Conservation (phyloP, 1,284 basidiomycete genomes). For the Cutaneotrichosporon mucoides region DNA sequence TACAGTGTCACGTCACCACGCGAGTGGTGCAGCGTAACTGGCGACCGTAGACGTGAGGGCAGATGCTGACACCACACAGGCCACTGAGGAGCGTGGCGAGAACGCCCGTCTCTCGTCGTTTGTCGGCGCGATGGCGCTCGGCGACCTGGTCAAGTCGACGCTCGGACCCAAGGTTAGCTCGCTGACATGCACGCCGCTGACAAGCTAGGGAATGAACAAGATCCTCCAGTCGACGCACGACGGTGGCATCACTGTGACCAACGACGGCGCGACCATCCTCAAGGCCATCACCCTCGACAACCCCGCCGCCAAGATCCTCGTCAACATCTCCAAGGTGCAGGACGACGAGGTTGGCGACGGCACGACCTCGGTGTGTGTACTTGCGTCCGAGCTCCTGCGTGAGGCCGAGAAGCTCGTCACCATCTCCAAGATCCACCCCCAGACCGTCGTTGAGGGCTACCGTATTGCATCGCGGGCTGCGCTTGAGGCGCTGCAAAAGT, state of each 20-base stretch:
- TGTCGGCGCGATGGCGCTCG: conserved; percentile 92
- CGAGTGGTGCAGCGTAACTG: not conserved
- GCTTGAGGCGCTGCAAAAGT: conserved; percentile 72
- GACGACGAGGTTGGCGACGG: conserved; percentile 99
- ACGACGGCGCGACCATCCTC: conserved; percentile 97
- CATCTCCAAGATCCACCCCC: conserved; percentile 84
- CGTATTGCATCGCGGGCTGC: conserved; percentile 86
- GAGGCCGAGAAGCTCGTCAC: conserved; percentile 95
- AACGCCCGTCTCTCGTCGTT: conserved; percentile 98
- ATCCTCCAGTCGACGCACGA: conserved; percentile 72
- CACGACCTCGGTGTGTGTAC: conserved; percentile 88
- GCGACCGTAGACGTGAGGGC: too few species aligned
- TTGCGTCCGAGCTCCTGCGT: conserved; percentile 85
- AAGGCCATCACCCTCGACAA: conserved; percentile 98
- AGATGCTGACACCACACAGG: conserved; percentile 53
- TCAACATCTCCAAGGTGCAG: conserved; percentile 99
- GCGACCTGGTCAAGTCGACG: conserved; percentile 97
- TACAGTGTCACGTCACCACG: not conserved
- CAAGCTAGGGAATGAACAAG: conserved; percentile 52
- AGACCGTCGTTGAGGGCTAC: conserved; percentile 99
- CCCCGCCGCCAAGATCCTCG: conserved; percentile 96
- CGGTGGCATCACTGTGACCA: conserved; percentile 94
- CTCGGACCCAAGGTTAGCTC: conserved; percentile 86
- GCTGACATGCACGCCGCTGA: conserved; percentile 7
- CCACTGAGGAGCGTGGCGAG: conserved; percentile 96